A percentile compares a stretch with the other conserved stretches of the same genome.
Evolutionary conservation across 495 filamentous ascomycete genomes (phyloP).

Genomic region (Oidiodendron maius): DNA sequence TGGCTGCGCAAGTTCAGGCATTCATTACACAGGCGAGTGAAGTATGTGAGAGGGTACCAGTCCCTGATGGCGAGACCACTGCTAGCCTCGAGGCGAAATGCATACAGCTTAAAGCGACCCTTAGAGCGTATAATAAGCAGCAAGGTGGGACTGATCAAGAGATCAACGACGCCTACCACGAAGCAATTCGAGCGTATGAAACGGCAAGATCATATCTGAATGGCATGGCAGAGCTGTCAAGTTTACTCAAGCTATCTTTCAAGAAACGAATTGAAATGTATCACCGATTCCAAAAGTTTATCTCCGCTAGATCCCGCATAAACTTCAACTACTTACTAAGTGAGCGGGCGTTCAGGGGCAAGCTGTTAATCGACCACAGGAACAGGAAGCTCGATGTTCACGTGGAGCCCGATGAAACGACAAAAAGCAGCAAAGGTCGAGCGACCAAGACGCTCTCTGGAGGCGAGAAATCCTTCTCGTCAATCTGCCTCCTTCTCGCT

Average conservation of each 20-base stretch:
- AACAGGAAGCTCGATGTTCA: constrained; percentile 68
- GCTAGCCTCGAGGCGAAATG: constrained; percentile 59
- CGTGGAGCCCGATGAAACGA: constrained; percentile 76
- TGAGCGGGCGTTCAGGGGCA: constrained; percentile 82
- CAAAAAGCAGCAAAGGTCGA: constrained; percentile 56
- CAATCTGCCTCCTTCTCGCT: constrained; percentile 83
- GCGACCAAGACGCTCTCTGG: constrained; percentile 89
- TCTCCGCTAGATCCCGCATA: constrained; percentile 74
- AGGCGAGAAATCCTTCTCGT: constrained; percentile 96
- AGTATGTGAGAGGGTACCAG: constrained; percentile 54
- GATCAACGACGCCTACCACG: constrained; percentile 19
- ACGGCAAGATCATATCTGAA: constrained; percentile 39
- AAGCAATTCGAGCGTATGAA: constrained; percentile 28
- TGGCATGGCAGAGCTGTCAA: constrained; percentile 45
- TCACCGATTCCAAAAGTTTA: constrained; percentile 72
- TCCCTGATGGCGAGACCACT: constrained; percentile 63
- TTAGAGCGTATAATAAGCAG: constrained; percentile 30
- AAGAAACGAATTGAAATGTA: constrained; percentile 68
- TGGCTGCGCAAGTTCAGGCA: constrained; percentile 37
- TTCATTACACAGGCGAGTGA: constrained; percentile 51
- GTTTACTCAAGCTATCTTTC: constrained; percentile 58
- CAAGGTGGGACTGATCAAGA: constrained; percentile 57
- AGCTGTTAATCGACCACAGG: constrained; percentile 70
- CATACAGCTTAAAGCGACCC: constrained; percentile 43
- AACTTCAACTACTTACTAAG: constrained; percentile 85